phyloP scores from a whole-genome alignment of 768 basidiomycete species.

The Guyanaporus albipodus region DNA sequence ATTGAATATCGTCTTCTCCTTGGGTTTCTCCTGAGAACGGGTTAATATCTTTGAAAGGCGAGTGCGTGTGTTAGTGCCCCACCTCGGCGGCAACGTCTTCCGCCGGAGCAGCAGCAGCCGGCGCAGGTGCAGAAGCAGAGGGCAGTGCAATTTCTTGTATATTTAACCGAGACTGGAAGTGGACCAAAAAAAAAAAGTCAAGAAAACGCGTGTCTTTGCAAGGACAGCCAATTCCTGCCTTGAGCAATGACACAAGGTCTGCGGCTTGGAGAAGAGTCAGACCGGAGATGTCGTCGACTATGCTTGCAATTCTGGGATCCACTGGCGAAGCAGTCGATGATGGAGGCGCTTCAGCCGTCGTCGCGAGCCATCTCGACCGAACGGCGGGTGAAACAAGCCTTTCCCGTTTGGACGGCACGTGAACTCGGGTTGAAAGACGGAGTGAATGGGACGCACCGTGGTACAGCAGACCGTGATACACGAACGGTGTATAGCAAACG shows the following conservation, averaged over 20 bases:
- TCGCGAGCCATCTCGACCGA: conserved; percentile 54
- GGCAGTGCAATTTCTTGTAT: conserved; percentile 98
- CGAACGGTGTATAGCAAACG: conserved; percentile 19
- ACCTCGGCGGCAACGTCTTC: conserved; percentile 68
- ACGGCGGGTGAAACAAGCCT: conserved; percentile 25
- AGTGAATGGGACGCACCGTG: conserved; percentile 10
- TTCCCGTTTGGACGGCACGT: conserved; percentile 1
- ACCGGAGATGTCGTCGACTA: conserved; percentile 91
- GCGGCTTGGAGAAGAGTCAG: conserved; percentile 92
- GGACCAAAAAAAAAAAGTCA: background rate
- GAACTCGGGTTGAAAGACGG: background rate
- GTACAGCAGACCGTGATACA: conserved; percentile 11
- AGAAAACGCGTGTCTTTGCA: background rate
- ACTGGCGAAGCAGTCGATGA: conserved; percentile 37
- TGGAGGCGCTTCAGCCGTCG: conserved; percentile 42
- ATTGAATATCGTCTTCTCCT: conserved; percentile 98
- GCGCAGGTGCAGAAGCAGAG: conserved; percentile 58
- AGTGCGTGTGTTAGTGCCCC: conserved; percentile 17
- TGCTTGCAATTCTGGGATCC: conserved; percentile 68
- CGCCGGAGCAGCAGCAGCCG: conserved; percentile 49
- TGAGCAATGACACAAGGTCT: conserved; percentile 87
- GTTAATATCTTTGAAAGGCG: background rate
- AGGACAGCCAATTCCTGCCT: conserved; percentile 47
- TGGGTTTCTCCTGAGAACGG: conserved; percentile 75
- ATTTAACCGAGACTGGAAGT: conserved; percentile 85